Conservation (phyloP, 1,284 basidiomycete genomes). For the Marasmius oreades region DNA sequence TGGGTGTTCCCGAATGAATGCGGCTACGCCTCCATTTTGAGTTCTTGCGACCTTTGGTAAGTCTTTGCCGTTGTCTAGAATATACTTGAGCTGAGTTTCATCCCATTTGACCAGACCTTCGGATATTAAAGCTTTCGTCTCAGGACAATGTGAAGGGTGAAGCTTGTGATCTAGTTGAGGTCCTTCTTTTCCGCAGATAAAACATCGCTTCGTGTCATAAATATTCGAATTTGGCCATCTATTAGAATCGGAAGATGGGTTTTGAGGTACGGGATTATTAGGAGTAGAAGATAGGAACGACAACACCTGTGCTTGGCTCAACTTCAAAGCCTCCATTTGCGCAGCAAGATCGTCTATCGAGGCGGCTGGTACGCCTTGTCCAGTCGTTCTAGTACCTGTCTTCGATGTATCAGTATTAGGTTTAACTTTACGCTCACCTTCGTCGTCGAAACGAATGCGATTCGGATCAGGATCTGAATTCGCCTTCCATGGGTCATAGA, state of each 20-base stretch:
- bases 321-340: background rate
- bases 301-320: background rate
- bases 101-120: background rate
- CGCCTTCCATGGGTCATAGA: background rate
- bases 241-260: background rate
- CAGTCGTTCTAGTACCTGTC: background rate
- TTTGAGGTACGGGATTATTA: background rate
- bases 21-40: background rate
- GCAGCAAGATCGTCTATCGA: background rate
- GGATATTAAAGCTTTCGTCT: background rate
- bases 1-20: background rate
- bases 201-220: background rate
- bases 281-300: too few species aligned
- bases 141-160: background rate
- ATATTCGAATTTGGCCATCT: background rate
- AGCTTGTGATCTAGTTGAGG: background rate
- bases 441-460: background rate
- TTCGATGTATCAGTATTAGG: background rate
- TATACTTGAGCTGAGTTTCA: background rate
- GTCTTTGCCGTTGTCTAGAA: background rate
- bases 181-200: background rate
- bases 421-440: background rate
- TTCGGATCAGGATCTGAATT: background rate
- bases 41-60: background rate
- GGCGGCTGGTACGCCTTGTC: background rate